phyloP scores from a whole-genome alignment of 2,329 filamentous ascomycete genomes.

The Ophiocordyceps camponoti-rufipedis region DNA sequence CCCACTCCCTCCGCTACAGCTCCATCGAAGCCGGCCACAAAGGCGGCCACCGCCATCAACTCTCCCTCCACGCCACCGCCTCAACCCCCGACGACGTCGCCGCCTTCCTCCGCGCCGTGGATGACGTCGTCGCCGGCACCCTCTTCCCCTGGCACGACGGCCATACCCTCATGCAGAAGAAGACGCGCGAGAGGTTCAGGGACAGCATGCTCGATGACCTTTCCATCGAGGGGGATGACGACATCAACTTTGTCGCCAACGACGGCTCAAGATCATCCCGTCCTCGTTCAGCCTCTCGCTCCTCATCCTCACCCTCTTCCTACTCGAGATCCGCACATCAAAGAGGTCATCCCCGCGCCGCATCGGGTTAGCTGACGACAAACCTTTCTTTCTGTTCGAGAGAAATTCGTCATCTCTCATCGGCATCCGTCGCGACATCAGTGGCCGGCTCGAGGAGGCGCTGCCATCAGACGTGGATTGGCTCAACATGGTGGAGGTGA shows the following conservation, averaged over 20 bases:
- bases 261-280: not conserved
- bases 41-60: slow-evolving; percentile 30
- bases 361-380: too few species aligned
- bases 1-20: slow-evolving; percentile 25
- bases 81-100: not conserved
- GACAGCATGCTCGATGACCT: slow-evolving; percentile 9
- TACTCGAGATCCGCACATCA: not conserved
- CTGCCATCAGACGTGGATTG: too few species aligned
- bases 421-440: too few species aligned
- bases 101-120: slow-evolving; percentile 10
- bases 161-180: slow-evolving; percentile 9
- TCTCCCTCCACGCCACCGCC: slow-evolving; percentile 18
- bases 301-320: not conserved
- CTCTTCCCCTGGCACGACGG: slow-evolving; percentile 18
- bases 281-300: not conserved
- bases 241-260: slow-evolving; percentile 2
- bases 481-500: too few species aligned
- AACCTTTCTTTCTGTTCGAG: too few species aligned
- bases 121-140: slow-evolving; percentile 11
- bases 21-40: slow-evolving; percentile 32
- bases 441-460: too few species aligned
- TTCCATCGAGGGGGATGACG: slow-evolving; percentile 1
- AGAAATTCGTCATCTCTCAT: too few species aligned
- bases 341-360: too few species aligned
- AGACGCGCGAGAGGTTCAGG: slow-evolving; percentile 9